Conservation (phyloP, 768 basidiomycete species). For the Hypholoma fasciculare region DNA sequence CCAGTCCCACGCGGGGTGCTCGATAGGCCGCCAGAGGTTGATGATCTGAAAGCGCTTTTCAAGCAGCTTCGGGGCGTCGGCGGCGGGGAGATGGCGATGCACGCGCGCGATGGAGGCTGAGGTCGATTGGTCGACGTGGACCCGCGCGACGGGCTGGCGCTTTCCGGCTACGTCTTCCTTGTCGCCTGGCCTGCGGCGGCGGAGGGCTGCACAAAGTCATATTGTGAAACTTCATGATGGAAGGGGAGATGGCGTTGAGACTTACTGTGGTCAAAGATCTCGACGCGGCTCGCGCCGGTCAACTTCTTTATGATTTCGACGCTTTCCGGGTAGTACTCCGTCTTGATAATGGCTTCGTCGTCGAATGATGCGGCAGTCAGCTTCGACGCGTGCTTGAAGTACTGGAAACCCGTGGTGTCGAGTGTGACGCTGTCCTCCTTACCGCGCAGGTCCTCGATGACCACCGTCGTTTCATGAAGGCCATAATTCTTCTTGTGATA, state of each 20-base stretch:
- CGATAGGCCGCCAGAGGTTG: slow-evolving; percentile 62
- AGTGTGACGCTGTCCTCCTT: slow-evolving; percentile 44
- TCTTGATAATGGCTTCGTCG: slow-evolving; percentile 49
- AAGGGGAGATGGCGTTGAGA: slow-evolving; percentile 1
- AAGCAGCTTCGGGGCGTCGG: slow-evolving; percentile 43
- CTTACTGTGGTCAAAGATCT: slow-evolving; percentile 65
- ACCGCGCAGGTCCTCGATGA: slow-evolving; percentile 55
- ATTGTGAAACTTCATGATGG: too few relatives aligned
- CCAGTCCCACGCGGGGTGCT: slow-evolving; percentile 45
- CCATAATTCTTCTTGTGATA: slow-evolving; percentile 28
- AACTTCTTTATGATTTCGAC: slow-evolving; percentile 55
- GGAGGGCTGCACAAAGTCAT: slow-evolving; percentile 33
- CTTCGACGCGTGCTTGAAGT: slow-evolving; percentile 35
- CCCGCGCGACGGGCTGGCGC: slow-evolving; percentile 45
- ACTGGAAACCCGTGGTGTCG: slow-evolving; percentile 55
- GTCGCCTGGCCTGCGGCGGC: slow-evolving; percentile 39
- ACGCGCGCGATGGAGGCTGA: slow-evolving; percentile 46
- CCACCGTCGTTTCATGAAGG: slow-evolving; percentile 24
- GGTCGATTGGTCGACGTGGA: slow-evolving; percentile 55
- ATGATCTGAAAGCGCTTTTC: slow-evolving; percentile 56
- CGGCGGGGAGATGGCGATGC: slow-evolving; percentile 48
- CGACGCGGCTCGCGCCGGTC: slow-evolving; percentile 59
- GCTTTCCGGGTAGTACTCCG: slow-evolving; percentile 63
- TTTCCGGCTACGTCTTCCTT: slow-evolving; percentile 28
- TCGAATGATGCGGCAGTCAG: slow-evolving; percentile 40